A percentile compares a stretch with the other conserved stretches of the same genome.
Conservation (phyloP, 228 moss, liverwort and hornwort species). For the Sphagnum magellanicum region DNA sequence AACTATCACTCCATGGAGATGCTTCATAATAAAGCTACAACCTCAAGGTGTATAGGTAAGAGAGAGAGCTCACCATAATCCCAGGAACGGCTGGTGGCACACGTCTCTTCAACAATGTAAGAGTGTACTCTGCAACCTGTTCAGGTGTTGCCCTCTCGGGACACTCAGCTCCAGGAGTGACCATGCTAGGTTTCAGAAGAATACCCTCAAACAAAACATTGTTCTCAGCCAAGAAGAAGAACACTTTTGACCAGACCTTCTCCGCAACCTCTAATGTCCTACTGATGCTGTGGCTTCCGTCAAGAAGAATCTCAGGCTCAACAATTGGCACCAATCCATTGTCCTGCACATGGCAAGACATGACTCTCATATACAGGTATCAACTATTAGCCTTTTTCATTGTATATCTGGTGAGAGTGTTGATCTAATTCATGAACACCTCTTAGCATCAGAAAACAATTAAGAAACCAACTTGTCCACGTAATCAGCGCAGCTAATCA, state of each 20-base stretch:
- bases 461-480: too few relatives aligned
- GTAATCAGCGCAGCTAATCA: too few relatives aligned
- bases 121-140: conserved; percentile 46
- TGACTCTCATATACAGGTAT: too few relatives aligned
- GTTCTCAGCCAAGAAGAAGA: conserved; percentile 58
- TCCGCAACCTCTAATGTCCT: conserved; percentile 47
- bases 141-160: conserved; percentile 49
- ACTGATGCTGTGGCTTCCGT: conserved; percentile 53
- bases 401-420: too few relatives aligned
- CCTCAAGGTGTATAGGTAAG: too few relatives aligned
- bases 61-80: conserved; percentile 33
- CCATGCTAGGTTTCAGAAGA: conserved; percentile 34
- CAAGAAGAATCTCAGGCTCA: conserved; percentile 56
- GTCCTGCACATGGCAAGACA: conserved; percentile 17
- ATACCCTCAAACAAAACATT: conserved; percentile 50
- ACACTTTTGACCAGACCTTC: conserved; percentile 57
- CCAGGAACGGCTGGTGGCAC: conserved; percentile 63
- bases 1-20: too few relatives aligned
- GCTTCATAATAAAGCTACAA: too few relatives aligned
- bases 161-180: conserved; percentile 45
- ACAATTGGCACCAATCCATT: conserved; percentile 65
- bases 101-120: conserved; percentile 49
- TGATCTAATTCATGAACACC: too few relatives aligned
- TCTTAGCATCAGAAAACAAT: too few relatives aligned
- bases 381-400: too few relatives aligned